A percentile compares a stretch with the other conserved stretches of the same genome.
phyloP scores from a whole-genome alignment of 805 yeast species.

The Yamadazyma akitaensis region DNA sequence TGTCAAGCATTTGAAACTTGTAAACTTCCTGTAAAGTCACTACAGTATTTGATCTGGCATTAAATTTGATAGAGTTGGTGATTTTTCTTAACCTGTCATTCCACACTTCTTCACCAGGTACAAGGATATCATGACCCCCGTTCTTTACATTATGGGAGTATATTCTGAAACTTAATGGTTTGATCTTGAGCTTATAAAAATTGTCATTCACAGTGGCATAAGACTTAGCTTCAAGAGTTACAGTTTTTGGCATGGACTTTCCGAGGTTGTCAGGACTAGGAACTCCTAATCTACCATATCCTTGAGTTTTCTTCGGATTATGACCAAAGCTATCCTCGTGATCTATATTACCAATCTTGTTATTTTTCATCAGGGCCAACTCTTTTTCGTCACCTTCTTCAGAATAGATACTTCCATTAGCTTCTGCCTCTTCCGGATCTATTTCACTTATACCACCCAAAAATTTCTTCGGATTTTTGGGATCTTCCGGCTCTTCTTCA shows the following conservation, averaged over 20 bases:
- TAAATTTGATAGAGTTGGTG: slow-evolving; percentile 24
- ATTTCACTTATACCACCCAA: slow-evolving; percentile 22
- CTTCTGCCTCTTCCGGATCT: slow-evolving; percentile 16
- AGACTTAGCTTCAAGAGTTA: slow-evolving; percentile 4
- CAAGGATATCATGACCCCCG: slow-evolving; percentile 23
- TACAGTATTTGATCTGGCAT: slow-evolving; percentile 25
- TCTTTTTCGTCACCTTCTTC: slow-evolving; percentile 16
- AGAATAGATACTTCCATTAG: slow-evolving; percentile 14
- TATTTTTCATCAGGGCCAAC: slow-evolving; percentile 6
- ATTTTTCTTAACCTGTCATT: slow-evolving; percentile 16
- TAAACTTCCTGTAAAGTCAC: slow-evolving; percentile 40
- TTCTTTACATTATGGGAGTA: slow-evolving; percentile 36
- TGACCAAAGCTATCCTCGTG: slow-evolving; percentile 12
- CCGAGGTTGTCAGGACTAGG: slow-evolving; percentile 6
- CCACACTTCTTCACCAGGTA: slow-evolving; percentile 28
- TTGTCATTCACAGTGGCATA: slow-evolving; percentile 16
- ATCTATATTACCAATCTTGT: slow-evolving; percentile 11
- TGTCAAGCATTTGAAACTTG: slow-evolving; percentile 31
- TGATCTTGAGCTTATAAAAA: slow-evolving; percentile 7
- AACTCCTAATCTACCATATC: slow-evolving; percentile 12
- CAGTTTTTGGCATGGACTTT: slow-evolving; percentile 6
- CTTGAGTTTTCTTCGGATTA: slow-evolving; percentile 8
- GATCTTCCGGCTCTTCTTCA: slow-evolving; percentile 9
- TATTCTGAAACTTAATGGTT: slow-evolving; percentile 25
- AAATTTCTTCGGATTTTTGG: slow-evolving; percentile 19